Conservation (phyloP, 768 basidiomycete species). For the Amanita exitialis region DNA sequence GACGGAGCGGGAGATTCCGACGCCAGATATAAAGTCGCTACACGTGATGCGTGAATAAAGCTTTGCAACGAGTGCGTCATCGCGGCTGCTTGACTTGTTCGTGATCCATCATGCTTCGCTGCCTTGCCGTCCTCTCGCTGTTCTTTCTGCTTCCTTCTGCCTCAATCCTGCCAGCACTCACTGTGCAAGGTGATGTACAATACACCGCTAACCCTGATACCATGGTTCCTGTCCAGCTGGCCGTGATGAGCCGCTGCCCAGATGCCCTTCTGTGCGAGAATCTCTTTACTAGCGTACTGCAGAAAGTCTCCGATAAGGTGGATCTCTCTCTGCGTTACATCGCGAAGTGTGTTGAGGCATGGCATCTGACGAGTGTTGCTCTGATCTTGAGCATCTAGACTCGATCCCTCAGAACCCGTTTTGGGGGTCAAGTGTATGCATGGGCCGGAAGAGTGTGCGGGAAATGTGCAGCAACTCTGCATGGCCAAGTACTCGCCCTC, state of each 20-base stretch:
- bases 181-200: not conserved
- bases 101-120: not conserved
- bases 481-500: conserved; percentile 46
- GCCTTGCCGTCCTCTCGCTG: not conserved
- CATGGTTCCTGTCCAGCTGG: conserved; percentile 39
- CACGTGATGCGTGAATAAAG: not conserved
- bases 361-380: not conserved
- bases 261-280: conserved; percentile 79
- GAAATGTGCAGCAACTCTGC: conserved; percentile 87
- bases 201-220: conserved; percentile 12
- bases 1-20: conserved; percentile 42
- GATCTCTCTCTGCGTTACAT: conserved; percentile 65
- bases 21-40: not conserved
- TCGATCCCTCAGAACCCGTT: conserved; percentile 51
- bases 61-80: not conserved
- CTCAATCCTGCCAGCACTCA: not conserved
- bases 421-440: conserved; percentile 82
- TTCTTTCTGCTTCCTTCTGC: not conserved
- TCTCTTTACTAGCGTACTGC: conserved; percentile 63
- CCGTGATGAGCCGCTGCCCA: conserved; percentile 55
- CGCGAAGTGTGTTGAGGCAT: conserved; percentile 45
- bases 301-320: conserved; percentile 51
- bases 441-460: conserved; percentile 73
- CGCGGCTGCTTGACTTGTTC: no score
- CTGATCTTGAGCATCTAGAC: conserved; percentile 24